phyloP scores from a whole-genome alignment of 2,329 filamentous ascomycete species.

The Penicillium sp. region DNA sequence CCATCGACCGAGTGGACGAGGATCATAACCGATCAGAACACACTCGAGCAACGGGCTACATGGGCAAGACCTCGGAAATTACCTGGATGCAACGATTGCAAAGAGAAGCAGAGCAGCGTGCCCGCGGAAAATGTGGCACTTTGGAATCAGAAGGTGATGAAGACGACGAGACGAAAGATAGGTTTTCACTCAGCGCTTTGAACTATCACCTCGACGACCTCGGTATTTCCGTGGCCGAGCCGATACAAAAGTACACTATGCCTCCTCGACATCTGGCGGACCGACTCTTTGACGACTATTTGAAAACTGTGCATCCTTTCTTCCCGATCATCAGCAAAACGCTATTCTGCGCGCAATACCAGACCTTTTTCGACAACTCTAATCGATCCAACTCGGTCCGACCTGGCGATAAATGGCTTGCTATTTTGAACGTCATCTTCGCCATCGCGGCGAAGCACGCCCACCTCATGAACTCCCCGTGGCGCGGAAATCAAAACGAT shows the following conservation, averaged over 20 bases:
- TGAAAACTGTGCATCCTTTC: constrained; percentile 36
- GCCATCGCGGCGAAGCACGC: constrained; percentile 39
- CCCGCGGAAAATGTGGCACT: constrained; percentile 26
- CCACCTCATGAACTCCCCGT: constrained; percentile 31
- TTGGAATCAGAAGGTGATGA: constrained; percentile 21
- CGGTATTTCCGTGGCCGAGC: constrained; percentile 41
- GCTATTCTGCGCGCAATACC: constrained; percentile 38
- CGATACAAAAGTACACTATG: constrained; percentile 43
- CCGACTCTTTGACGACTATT: constrained; percentile 37
- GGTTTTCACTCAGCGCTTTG: constrained; percentile 31
- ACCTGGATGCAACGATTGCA: constrained; percentile 47
- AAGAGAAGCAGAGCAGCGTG: constrained; percentile 37
- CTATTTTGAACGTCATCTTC: constrained; percentile 43
- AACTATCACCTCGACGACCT: constrained; percentile 47
- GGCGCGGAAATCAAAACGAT: constrained; percentile 32
- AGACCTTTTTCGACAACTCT: constrained; percentile 26
- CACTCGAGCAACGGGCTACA: constrained; percentile 41
- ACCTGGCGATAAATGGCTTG: constrained; percentile 38
- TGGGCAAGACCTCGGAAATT: constrained; percentile 48
- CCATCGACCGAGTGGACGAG: constrained; percentile 45
- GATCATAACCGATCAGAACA: constrained; percentile 41
- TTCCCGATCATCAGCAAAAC: constrained; percentile 41
- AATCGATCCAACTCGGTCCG: constrained; percentile 15
- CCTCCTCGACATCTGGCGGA: constrained; percentile 38
- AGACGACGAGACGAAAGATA: constrained; percentile 26